Percentiles rank a stretch among this genome's conserved stretches.
Evolutionary conservation across 371 early-diverging fungal genomes (phyloP).

Genomic region (Mucor lusitanicus): DNA sequence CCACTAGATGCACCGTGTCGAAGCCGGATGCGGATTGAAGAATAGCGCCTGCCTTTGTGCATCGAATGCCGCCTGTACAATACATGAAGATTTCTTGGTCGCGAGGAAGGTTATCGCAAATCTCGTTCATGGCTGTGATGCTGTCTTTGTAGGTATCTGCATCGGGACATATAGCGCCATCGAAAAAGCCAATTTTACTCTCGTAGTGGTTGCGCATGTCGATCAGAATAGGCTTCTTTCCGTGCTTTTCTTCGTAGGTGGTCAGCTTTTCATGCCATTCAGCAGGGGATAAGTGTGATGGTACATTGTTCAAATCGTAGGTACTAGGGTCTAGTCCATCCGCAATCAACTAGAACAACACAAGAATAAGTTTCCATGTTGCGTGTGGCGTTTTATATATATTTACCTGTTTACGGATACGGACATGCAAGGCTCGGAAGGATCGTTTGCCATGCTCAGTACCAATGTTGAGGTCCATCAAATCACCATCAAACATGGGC

Average conservation of each 20-base stretch:
- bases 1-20: constrained; percentile 67
- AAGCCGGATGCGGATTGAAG: constrained; percentile 69
- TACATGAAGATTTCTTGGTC: constrained; percentile 82
- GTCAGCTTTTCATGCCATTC: constrained; percentile 64
- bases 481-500: constrained; percentile 37
- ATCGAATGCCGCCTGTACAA: constrained; percentile 59
- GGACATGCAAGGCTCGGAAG: constrained; percentile 75
- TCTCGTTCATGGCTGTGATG: constrained; percentile 51
- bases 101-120: constrained; percentile 47
- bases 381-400: neutral
- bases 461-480: constrained; percentile 69
- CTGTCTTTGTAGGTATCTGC: constrained; percentile 76
- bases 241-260: constrained; percentile 36
- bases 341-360: constrained; percentile 55
- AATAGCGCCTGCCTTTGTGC: constrained; percentile 62
- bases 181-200: constrained; percentile 75
- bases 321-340: constrained; percentile 58
- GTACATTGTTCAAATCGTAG: constrained; percentile 63
- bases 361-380: too few relatives aligned
- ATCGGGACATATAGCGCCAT: constrained; percentile 72
- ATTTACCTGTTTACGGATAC: constrained; percentile 65
- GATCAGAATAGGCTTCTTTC: constrained; percentile 59
- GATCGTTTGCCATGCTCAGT: constrained; percentile 65
- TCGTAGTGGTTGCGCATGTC: constrained; percentile 89
- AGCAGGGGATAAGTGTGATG: constrained; percentile 69